Base-by-base conservation (phyloP, 495 filamentous ascomycete genomes). In the Filosporella fistucella region DNA sequence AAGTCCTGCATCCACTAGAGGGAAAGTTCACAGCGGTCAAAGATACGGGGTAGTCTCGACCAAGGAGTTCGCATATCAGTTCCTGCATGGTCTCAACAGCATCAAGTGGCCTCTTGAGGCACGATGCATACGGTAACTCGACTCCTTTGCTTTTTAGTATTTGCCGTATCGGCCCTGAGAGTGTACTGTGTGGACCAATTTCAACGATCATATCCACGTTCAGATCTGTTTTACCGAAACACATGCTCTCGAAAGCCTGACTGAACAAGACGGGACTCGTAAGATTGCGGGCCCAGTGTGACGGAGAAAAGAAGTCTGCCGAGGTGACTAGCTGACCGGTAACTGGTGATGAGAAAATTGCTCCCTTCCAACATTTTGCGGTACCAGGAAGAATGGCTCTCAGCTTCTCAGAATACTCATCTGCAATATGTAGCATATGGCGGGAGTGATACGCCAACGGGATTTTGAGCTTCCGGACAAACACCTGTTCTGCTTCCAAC, bases 181-280 rank as follows among this genome's bases (percentile, higher is more conserved):
- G 67, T 1, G 83, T 80, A 7, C 70, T 65, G 51, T 86, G 82
- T 23, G 85, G 82, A 0, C 85, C 84, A n/a, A 86, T 64, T 52
- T 87, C 83, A 25, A 87, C 45, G 4, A 86, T 54, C 1, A 75
- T 56, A 37, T 56, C 58, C 51, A 41, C 35, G 16, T 7, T 20
- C 6, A 32, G 16, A 2, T 5, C 16, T 8, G 60, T 58, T 3
- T 64, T 29, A 33, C 36, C 47, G n/a, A 47, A 50, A 44, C 37
- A 54, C 47, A 49, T 49, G 26, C 17, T 45, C 11, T 18, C 28
- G 37, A 44, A 44, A 13, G 48, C n/a, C 11, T 70, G 62, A 3
- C 66, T 59, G 47, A 79, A 79, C 22, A 60, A 63, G 13, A 78
- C 77, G n/a, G 49, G 49, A 25, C 66, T 69, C 1, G 35, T 21